phyloP scores from a whole-genome alignment of 768 basidiomycete species.

The Amanita molliuscula region DNA sequence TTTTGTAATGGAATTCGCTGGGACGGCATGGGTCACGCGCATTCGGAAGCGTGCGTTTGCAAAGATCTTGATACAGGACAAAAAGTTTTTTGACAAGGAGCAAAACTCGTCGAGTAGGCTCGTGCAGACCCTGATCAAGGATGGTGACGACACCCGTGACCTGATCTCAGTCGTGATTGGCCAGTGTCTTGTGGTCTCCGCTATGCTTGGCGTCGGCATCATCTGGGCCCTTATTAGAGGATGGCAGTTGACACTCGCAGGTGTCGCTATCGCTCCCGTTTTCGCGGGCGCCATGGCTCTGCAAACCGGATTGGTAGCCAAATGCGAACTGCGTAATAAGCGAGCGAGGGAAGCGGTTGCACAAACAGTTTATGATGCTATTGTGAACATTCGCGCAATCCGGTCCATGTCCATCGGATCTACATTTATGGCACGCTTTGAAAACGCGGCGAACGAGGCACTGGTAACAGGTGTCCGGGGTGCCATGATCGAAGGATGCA shows the following conservation, averaged over 20 bases:
- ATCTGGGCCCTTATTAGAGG: constrained; percentile 82
- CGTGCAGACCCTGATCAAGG: constrained; percentile 74
- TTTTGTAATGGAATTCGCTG: constrained; percentile 67
- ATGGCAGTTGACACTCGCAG: constrained; percentile 91
- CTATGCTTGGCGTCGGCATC: constrained; percentile 80
- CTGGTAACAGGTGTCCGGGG: constrained; percentile 60
- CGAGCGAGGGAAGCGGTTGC: constrained; percentile 78
- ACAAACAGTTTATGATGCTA: constrained; percentile 74
- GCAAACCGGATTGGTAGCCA: constrained; percentile 63
- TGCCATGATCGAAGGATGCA: constrained; percentile 83
- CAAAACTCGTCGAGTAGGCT: constrained; percentile 50
- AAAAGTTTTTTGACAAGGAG: constrained; percentile 72
- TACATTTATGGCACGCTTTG: constrained; percentile 63
- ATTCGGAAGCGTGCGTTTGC: constrained; percentile 49
- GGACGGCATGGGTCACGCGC: constrained; percentile 62
- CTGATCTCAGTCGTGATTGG: constrained; percentile 66
- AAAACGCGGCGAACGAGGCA: constrained; percentile 48
- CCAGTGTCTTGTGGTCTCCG: constrained; percentile 59
- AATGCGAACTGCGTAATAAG: constrained; percentile 75
- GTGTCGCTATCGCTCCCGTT: constrained; percentile 77
- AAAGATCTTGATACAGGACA: constrained; percentile 69
- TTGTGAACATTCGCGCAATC: constrained; percentile 80
- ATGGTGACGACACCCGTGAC: constrained; percentile 78
- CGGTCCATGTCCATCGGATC: constrained; percentile 77
- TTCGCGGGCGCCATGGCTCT: constrained; percentile 67